Evolutionary conservation across 495 filamentous ascomycete genomes (phyloP), one percentile per base, ranked within the genome.

Genomic region (Lasiosphaeria miniovina): DNA sequence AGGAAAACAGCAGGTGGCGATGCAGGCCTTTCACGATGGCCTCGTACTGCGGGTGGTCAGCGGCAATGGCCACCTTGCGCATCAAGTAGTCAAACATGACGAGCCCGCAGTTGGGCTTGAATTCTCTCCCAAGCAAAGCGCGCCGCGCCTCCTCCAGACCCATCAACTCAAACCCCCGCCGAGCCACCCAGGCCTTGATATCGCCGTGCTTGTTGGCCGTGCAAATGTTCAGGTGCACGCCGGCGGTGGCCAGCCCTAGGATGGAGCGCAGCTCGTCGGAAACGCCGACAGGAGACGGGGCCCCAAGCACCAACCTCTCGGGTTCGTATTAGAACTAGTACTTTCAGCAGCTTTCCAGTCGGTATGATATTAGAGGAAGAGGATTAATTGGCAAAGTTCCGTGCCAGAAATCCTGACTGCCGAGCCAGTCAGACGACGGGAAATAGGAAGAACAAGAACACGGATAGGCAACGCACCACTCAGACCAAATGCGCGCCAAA

Each of bases 31-130:
- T 2, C 24, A 50, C 48, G 17, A 50, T 24, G 3, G 14, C 48
- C 6, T 12, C 24, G 10, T 50, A 50, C 24, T 52, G 9, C 31
- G 49, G 24, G 32, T 52, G 17, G 32, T 35, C 24, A 35, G 31
- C 24, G 12, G 10, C 9, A 52, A 54, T 54, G n/a, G 14, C 8
- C 35, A 12, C 35, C 12, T 54, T 15, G 6, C 52, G 52, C 12
- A 41, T 3, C 12, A 54, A 17, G 8, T 43, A 54, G 31, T 54
- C 52, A 6, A 54, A 14, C 52, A 54, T 54, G n/a, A 54, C 52
- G 12, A 54, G 17, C n/a, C 12, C 52, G 35, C 52, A 40, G 36
- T 54, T 32, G 14, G 52, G 52, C 52, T 54, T 54, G 52, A 54
- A 54, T 35, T 40, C 9, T 33, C 31, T 43, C 11, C 2, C 24